phyloP scores from a whole-genome alignment of 192 early-diverging fungal species.

The Gigaspora rosea region DNA sequence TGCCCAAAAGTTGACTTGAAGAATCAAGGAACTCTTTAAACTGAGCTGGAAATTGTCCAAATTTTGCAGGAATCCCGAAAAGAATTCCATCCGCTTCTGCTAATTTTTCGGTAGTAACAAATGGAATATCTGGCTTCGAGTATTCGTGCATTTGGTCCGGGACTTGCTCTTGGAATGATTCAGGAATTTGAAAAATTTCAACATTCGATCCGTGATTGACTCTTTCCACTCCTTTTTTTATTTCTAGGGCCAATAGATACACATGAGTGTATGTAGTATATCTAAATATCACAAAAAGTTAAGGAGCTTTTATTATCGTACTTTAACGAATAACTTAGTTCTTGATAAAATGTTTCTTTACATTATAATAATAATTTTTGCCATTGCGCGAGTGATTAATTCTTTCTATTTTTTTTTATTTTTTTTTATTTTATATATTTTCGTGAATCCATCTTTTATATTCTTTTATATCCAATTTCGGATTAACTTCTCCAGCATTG shows the following conservation, averaged over 20 bases:
- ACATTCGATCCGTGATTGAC: conserved; percentile 33
- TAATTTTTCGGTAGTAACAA: conserved; percentile 41
- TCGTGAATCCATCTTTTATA: no score
- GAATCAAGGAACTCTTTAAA: conserved; percentile 59
- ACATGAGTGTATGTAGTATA: conserved; percentile 63
- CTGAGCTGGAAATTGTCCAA: conserved; percentile 74
- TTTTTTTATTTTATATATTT: no score
- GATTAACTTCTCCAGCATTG: no score
- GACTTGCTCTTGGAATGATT: conserved; percentile 61
- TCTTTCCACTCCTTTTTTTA: conserved; percentile 66
- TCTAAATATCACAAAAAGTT: background rate
- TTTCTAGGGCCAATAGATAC: conserved; percentile 61
- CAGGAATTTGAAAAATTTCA: conserved; percentile 54
- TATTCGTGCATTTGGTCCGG: conserved; percentile 57
- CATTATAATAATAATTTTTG: conserved; percentile 4
- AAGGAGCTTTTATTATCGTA: background rate
- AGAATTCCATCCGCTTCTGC: conserved; percentile 54
- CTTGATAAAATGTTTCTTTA: background rate
- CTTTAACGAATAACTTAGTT: background rate
- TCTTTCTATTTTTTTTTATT: no score
- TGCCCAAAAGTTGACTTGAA: conserved; percentile 44
- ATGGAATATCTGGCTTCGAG: conserved; percentile 46
- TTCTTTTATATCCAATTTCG: no score
- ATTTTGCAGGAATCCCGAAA: conserved; percentile 68
- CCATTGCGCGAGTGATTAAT: background rate